Evolutionary conservation across 345 rosid genomes (phyloP).

Genomic region (Melaleuca alternifolia): DNA sequence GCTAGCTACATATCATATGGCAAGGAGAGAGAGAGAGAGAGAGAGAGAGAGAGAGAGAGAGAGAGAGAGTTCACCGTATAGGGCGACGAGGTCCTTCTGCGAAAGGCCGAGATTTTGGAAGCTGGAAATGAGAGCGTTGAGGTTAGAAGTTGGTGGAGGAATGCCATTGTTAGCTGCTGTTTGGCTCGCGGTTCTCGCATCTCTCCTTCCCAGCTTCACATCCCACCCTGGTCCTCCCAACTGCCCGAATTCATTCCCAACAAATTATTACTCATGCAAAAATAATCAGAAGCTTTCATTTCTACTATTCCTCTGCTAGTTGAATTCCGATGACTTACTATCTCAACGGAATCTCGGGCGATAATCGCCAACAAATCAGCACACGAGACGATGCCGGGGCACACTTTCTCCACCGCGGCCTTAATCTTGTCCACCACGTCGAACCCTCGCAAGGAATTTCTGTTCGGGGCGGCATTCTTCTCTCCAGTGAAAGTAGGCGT

Average conservation of each 20-base stretch:
- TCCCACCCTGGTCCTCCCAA: constrained; percentile 77
- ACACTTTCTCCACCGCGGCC: constrained; percentile 28
- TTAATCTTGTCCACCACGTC: constrained; percentile 34
- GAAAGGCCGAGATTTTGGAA: constrained; percentile 65
- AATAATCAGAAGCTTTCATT: not conserved
- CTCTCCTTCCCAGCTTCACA: constrained; percentile 90
- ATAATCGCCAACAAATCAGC: constrained; percentile 52
- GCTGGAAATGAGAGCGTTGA: constrained; percentile 43
- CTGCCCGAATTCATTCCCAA: constrained; percentile 11
- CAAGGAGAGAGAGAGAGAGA: not conserved
- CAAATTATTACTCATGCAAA: not conserved
- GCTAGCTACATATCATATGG: not conserved
- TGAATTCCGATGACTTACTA: constrained; percentile 1
- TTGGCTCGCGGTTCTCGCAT: constrained; percentile 66
- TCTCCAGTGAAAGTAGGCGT: constrained; percentile 34
- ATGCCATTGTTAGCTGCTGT: constrained; percentile 68
- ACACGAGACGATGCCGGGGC: constrained; percentile 45
- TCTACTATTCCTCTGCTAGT: not conserved
- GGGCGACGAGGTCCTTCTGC: constrained; percentile 66
- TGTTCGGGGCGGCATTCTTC: constrained; percentile 38
- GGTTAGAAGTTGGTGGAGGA: constrained; percentile 55
- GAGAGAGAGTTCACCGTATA: constrained; percentile 38
- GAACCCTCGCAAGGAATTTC: constrained; percentile 33
- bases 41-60: not conserved
- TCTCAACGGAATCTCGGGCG: constrained; percentile 34